These are phyloP conservation scores for Fraxinus excelsior DNA, from an alignment of 257 asterid genomes.

Conservation along the genomic window DNA sequence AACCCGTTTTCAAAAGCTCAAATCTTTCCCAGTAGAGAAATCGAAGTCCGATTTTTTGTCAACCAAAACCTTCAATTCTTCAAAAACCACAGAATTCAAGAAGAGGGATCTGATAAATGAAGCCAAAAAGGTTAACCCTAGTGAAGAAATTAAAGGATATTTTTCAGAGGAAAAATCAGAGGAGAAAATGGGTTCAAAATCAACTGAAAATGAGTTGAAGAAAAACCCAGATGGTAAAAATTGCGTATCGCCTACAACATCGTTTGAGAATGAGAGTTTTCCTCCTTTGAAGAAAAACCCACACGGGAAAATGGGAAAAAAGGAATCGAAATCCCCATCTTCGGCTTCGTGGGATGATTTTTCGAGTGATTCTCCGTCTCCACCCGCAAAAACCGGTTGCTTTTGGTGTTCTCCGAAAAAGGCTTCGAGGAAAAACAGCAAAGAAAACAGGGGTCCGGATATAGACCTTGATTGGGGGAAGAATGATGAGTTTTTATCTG, in stretches of 20 bases:
- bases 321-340: constrained; percentile 29
- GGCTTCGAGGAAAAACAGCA: constrained; percentile 50
- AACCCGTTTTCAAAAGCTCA: constrained; percentile 79
- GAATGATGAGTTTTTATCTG: constrained; percentile 53
- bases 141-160: constrained; percentile 18
- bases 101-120: constrained; percentile 9
- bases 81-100: constrained; percentile 24
- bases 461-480: constrained; percentile 47
- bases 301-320: constrained; percentile 24
- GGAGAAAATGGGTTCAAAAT: constrained; percentile 4
- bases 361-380: constrained; percentile 53
- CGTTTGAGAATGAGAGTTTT: constrained; percentile 29
- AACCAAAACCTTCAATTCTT: constrained; percentile 31
- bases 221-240: constrained; percentile 35
- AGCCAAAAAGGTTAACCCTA: constrained; percentile 20
- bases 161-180: neutral
- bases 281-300: constrained; percentile 43
- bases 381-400: constrained; percentile 72
- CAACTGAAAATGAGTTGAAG: constrained; percentile 21
- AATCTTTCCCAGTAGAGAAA: constrained; percentile 62
- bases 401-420: constrained; percentile 78
- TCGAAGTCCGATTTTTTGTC: constrained; percentile 38
- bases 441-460: constrained; percentile 38
- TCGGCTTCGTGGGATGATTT: constrained; percentile 39
- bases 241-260: constrained; percentile 27